Conservation (phyloP, 768 basidiomycete genomes). For the Tylopilus balloui region DNA sequence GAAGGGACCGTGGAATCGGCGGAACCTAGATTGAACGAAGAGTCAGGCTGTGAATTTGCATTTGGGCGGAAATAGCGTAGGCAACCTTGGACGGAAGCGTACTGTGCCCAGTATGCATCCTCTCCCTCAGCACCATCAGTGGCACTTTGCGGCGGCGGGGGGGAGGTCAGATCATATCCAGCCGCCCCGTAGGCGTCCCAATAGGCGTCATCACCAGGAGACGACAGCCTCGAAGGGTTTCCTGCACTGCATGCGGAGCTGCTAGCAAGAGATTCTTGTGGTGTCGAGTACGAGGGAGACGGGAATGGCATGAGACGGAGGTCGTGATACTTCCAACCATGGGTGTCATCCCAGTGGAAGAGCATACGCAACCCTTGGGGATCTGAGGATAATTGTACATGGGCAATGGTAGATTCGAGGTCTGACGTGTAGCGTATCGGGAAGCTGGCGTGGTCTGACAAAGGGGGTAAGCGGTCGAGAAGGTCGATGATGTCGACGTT, state of each 20-base stretch:
- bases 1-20: conserved; percentile 68
- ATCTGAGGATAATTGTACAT: conserved; percentile 44
- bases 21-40: conserved; percentile 43
- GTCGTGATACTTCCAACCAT: conserved; percentile 70
- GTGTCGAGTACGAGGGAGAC: conserved; percentile 28
- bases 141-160: conserved; percentile 13
- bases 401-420: conserved; percentile 50
- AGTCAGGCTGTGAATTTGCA: conserved; percentile 5
- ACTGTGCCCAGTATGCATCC: conserved; percentile 77
- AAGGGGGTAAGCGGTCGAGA: conserved; percentile 36
- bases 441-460: conserved; percentile 29
- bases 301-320: conserved; percentile 70
- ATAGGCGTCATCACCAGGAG: conserved; percentile 47
- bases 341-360: conserved; percentile 58
- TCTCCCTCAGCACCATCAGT: conserved; percentile 27
- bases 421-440: conserved; percentile 42
- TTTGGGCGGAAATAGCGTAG: conserved; percentile 19
- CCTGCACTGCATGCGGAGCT: conserved; percentile 18
- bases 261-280: conserved; percentile 25
- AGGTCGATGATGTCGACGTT: conserved; percentile 37
- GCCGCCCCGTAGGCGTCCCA: conserved; percentile 61
- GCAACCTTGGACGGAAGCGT: conserved; percentile 65
- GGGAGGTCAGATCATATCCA: conserved; percentile 27
- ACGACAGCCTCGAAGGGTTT: neutral
- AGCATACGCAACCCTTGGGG: conserved; percentile 49